Evolutionary conservation across 768 basidiomycete species (phyloP).

Genomic region (Psilocybe azurescens): DNA sequence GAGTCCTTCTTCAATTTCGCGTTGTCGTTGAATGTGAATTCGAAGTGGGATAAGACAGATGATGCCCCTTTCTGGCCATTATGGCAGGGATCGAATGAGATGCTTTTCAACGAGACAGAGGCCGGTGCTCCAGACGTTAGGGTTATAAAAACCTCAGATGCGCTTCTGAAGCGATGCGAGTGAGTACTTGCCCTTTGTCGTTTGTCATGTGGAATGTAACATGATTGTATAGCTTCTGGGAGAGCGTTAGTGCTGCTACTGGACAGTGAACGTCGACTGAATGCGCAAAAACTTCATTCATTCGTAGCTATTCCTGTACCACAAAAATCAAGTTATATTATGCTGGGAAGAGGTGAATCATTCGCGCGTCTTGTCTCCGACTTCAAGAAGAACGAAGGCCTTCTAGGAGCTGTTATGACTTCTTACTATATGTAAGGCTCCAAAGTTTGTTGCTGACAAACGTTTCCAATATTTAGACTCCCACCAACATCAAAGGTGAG

Average conservation of each 20-base stretch:
- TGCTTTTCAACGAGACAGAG: constrained; percentile 50
- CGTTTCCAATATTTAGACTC: neutral
- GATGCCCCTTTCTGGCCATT: constrained; percentile 41
- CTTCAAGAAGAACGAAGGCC: neutral
- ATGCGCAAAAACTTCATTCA: neutral
- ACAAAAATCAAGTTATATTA: neutral
- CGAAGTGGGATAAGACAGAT: constrained; percentile 32
- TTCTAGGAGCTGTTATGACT: neutral
- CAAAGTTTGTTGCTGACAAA: neutral
- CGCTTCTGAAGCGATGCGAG: constrained; percentile 41
- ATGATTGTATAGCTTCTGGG: constrained; percentile 11
- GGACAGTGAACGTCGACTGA: constrained; percentile 3
- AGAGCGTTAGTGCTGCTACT: constrained; percentile 11
- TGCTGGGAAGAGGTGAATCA: neutral
- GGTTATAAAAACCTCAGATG: constrained; percentile 30
- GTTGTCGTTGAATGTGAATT: constrained; percentile 33
- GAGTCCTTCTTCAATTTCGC: constrained; percentile 5
- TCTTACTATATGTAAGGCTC: neutral
- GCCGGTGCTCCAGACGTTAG: constrained; percentile 34
- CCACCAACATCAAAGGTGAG: neutral
- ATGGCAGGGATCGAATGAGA: constrained; percentile 38
- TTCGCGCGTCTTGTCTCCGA: neutral
- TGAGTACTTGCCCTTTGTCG: constrained; percentile 17
- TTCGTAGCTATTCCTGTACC: neutral
- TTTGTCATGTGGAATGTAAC: neutral